These are phyloP conservation scores for Boehmeria nivea DNA, from an alignment of 306 rosid genomes.

Conservation along the genomic window DNA sequence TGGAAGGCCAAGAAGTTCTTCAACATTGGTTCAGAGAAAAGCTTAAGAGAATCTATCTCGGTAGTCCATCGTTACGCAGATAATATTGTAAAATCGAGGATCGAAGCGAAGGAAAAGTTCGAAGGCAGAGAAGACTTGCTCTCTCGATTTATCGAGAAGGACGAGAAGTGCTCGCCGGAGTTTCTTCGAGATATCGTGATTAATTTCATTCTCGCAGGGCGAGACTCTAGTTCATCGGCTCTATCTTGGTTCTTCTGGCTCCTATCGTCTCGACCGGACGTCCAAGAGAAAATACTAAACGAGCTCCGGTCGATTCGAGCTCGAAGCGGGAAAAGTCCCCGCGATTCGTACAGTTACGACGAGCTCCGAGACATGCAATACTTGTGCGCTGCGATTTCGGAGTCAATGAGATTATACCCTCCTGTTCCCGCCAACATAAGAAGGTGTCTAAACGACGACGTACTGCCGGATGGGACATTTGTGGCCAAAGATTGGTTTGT, in stretches of 20 bases:
- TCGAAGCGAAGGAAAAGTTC: not conserved
- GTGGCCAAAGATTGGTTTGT: conserved; percentile 45
- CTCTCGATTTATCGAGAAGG: conserved; percentile 46
- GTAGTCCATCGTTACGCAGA: conserved; percentile 53
- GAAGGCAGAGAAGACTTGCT: conserved; percentile 38
- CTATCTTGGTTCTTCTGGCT: conserved; percentile 75
- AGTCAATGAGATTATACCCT: conserved; percentile 57
- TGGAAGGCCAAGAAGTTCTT: conserved; percentile 32
- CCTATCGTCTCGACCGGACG: conserved; percentile 32
- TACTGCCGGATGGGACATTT: conserved; percentile 58
- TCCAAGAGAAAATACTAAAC: conserved; percentile 18
- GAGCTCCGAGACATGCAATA: conserved; percentile 63
- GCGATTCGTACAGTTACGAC: conserved; percentile 32
- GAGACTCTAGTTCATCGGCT: conserved; percentile 68
- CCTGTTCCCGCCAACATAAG: conserved; percentile 57
- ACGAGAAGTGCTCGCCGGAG: conserved; percentile 30
- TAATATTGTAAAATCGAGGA: conserved; percentile 26
- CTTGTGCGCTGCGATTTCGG: conserved; percentile 60
- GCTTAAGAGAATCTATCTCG: conserved; percentile 32
- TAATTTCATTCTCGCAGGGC: conserved; percentile 64
- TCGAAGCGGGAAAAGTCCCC: conserved; percentile 7
- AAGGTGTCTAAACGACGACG: conserved; percentile 37
- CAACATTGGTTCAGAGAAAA: conserved; percentile 42
- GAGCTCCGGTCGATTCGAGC: conserved; percentile 34
- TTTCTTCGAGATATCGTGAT: conserved; percentile 58